Base-by-base conservation (phyloP, 2,329 filamentous ascomycete species). In the Aspergillus alliaceus region DNA sequence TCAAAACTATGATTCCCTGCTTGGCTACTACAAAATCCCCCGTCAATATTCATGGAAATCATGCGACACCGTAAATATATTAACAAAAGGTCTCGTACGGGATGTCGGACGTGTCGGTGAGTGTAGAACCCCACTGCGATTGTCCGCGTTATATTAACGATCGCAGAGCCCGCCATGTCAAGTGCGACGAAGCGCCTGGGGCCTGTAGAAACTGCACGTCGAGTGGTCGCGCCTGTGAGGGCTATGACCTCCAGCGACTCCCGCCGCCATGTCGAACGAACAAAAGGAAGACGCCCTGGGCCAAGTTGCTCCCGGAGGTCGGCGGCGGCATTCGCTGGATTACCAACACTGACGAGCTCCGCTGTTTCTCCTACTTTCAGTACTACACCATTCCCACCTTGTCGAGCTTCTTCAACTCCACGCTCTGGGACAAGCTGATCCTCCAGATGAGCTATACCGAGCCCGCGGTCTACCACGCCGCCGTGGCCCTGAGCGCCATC, bases 91-190 rank as follows among this genome's bases (percentile, higher is more conserved):
- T 56, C 54, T 4, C 31, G 49, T 6, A 47, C 25, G 5, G 54
- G 54, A 11, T 56, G 54, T 25, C 54, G 54, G 14, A 56, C 54
- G 31, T 56, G 54, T 46, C 54, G 54, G 49, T 56, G 24, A 47
- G 54, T 20, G 15, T 12, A 22, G 22, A 22, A 25, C 12, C 1
- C 24, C 32, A 12, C n/a, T 29, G 14, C 15, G 7, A 18, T n/a
- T 29, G 3, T 18, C 15, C 18, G 7, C 31, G 18, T 20, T 18
- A 24, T 3, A 42, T 20, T 42, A 24, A 42, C 31, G 18, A 6
- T 40, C 15, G 3, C 9, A 47, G 44, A 14, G 44, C 27, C 4
- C 44, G 44, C 15, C 44, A 47, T 31, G 27, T 47, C 15, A 47
- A 47, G 3, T 47, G 44, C n/a, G 44, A 47, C 27, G 44, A 47